These are phyloP conservation scores for Penicillium odoratum DNA, from an alignment of 495 filamentous ascomycete species.

Conservation along the genomic window DNA sequence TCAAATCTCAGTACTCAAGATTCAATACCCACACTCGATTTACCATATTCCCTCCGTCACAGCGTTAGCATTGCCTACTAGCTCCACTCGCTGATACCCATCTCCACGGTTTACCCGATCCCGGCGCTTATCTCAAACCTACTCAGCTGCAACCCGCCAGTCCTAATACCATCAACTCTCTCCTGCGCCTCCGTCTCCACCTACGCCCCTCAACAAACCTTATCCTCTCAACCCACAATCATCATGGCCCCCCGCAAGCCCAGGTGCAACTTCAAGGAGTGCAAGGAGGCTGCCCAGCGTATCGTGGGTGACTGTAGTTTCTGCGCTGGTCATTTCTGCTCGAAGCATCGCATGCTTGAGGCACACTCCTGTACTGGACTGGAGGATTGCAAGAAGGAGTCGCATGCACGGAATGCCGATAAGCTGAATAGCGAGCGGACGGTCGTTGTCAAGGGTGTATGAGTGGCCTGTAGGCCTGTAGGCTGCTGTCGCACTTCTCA, in stretches of 20 bases:
- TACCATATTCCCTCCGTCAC: too few species aligned
- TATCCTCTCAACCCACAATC: slow-evolving; percentile 12
- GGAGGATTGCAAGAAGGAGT: slow-evolving; percentile 96
- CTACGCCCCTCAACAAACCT: background rate
- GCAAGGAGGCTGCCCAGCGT: slow-evolving; percentile 78
- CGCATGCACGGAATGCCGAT: slow-evolving; percentile 85
- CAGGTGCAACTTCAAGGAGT: slow-evolving; percentile 84
- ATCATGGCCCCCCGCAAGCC: slow-evolving; percentile 72
- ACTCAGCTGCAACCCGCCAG: slow-evolving; percentile 29
- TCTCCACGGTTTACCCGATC: slow-evolving; percentile 3
- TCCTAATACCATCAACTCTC: slow-evolving; percentile 33
- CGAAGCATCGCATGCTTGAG: slow-evolving; percentile 89
- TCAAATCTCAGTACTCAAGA: too few species aligned
- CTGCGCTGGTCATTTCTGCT: slow-evolving; percentile 91
- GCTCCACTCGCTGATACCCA: slow-evolving; percentile 24
- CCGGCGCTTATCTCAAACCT: slow-evolving; percentile 14
- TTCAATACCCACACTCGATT: too few species aligned
- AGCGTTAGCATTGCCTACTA: slow-evolving; percentile 36
- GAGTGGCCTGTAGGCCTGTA: slow-evolving; percentile 11
- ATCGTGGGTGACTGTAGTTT: slow-evolving; percentile 97
- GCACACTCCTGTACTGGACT: slow-evolving; percentile 91
- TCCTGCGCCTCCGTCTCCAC: background rate
- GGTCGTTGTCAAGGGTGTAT: slow-evolving; percentile 64
- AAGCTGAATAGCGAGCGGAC: slow-evolving; percentile 91
- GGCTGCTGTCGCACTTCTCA: background rate